These are phyloP conservation scores for Phytophthora citrophthora DNA, from an alignment of 352 stramenopile species.

Conservation along the genomic window DNA sequence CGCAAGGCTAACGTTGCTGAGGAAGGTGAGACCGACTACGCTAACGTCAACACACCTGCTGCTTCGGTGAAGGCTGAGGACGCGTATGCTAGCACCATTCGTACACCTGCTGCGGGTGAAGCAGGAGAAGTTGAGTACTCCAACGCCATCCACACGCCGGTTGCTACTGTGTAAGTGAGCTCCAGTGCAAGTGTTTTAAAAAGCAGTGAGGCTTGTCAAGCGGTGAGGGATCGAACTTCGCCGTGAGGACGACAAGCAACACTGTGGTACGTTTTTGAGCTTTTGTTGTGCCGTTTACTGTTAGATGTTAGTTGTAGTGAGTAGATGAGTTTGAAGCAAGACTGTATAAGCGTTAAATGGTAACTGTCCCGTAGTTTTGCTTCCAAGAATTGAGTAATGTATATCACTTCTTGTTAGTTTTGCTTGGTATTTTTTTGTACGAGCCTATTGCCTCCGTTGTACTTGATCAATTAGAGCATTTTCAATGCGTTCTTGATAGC, in stretches of 20 bases:
- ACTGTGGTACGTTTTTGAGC: background rate
- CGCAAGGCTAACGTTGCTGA: conserved; percentile 31
- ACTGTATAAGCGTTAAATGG: conserved; percentile 15
- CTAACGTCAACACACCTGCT: conserved; percentile 38
- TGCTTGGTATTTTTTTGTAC: too few species aligned
- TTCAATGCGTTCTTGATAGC: conserved; percentile 54
- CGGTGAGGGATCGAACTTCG: conserved; percentile 26
- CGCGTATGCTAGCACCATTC: conserved; percentile 3
- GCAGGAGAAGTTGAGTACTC: conserved; percentile 11
- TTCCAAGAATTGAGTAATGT: too few species aligned
- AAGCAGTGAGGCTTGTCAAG: conserved; percentile 2
- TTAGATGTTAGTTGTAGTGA: conserved; percentile 17
- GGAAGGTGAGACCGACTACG: conserved; percentile 26
- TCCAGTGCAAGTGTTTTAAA: conserved; percentile 7
- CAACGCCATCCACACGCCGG: conserved; percentile 23
- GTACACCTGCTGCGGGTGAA: conserved; percentile 7
- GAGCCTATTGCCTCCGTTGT: background rate
- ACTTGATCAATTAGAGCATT: conserved; percentile 40
- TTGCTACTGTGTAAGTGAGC: conserved; percentile 17
- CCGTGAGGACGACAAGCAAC: conserved; percentile 2
- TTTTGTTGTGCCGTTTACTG: conserved; percentile 3
- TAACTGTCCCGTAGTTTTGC: background rate
- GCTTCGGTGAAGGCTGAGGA: conserved; percentile 8
- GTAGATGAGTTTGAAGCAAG: conserved; percentile 14
- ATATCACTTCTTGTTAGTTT: too few species aligned